Evolutionary conservation across 768 basidiomycete species (phyloP), one percentile per base, ranked within the genome.

Genomic region (Hypholoma fasciculare): DNA sequence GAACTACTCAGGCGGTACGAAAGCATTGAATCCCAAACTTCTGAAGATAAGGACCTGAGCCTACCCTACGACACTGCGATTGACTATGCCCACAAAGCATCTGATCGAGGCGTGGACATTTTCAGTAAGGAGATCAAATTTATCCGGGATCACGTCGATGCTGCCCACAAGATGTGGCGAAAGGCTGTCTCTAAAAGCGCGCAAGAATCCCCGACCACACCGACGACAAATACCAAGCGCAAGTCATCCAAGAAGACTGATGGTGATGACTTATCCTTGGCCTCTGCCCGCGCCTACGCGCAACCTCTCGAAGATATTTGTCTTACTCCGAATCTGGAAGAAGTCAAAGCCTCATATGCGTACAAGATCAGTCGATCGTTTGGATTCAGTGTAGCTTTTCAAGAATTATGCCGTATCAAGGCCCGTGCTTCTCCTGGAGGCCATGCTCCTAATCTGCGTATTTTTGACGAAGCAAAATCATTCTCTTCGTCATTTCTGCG

Each of bases 341-440:
- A 79, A 49, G 63, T 87, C 20, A 86, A 84, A 63, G 85, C 87
- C 0, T 87, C 88, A 0, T 84, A 75, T 40, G 87, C 88, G 0
- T 82, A 82, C 54, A 36, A 4, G 0, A 1, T 30, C 61, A 7
- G 54, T 5, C 20, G 19, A 2, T 13, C 8, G 0, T 87, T 89
- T 54, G 86, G 71, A 0, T 86, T 86, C 63, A 61, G 62, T 0
- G 78, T 88, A 34, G 86, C 87, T 0, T 88, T 84, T 61, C 63
- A 60, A 14, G 73, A 75, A 1, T 62, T 89, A 1, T 86, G 84
- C 60, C 50, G 44, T 4, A 82, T 89, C 72, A 89, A 89, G 67
- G 84, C 84, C 0, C 64, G 66, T 4, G 72, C 78, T 7, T 61
- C 67, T 20, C 60, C 74, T 4, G 66, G 67, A 12, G 77, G 78